phyloP scores from a whole-genome alignment of 805 yeast genomes.

The Cyberlindnera amylophila region DNA sequence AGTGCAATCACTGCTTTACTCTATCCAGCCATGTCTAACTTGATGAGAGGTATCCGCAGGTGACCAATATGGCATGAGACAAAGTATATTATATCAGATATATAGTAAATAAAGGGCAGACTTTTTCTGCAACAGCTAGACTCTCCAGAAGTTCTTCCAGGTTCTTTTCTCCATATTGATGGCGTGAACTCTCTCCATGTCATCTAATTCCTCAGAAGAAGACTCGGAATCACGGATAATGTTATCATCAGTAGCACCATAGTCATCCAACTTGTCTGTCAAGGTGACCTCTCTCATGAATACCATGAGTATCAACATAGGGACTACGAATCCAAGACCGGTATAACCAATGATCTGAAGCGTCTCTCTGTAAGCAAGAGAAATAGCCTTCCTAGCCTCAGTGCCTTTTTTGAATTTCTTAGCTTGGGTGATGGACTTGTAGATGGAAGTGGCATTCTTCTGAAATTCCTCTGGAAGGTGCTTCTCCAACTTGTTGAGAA shows the following conservation, averaged over 20 bases:
- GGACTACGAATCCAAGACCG: constrained; percentile 28
- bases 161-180: constrained; percentile 18
- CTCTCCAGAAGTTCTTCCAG: too few species aligned
- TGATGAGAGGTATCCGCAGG: too few species aligned
- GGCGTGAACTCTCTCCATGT: neutral
- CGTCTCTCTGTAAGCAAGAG: constrained; percentile 31
- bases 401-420: constrained; percentile 27
- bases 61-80: too few species aligned
- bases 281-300: constrained; percentile 27
- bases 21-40: too few species aligned
- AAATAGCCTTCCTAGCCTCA: constrained; percentile 26
- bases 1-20: too few species aligned
- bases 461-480: constrained; percentile 23
- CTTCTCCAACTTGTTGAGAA: constrained; percentile 19
- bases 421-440: constrained; percentile 24
- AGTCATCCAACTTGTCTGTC: constrained; percentile 23
- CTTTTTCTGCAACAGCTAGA: too few species aligned
- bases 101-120: too few species aligned
- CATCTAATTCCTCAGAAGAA: neutral
- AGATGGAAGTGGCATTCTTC: constrained; percentile 25
- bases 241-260: constrained; percentile 16
- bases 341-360: constrained; percentile 30
- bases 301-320: constrained; percentile 28
- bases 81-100: too few species aligned
- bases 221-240: constrained; percentile 1